A percentile compares a stretch with the other conserved stretches of the same genome.
phyloP scores from a whole-genome alignment of 805 yeast genomes.

The Brettanomyces custersianus region DNA sequence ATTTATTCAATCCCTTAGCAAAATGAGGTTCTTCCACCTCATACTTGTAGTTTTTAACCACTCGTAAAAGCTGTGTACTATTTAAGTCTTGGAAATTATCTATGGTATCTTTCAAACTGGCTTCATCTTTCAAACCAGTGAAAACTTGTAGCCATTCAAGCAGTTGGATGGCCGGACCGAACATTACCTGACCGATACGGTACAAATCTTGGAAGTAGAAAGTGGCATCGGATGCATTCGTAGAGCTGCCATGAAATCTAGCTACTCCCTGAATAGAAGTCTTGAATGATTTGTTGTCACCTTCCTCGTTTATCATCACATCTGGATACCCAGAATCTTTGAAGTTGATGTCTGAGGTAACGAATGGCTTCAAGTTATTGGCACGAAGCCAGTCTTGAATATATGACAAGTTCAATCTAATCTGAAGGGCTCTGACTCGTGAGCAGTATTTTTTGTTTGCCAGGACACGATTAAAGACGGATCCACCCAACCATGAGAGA shows the following conservation, averaged over 20 bases:
- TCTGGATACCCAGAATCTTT: constrained; percentile 26
- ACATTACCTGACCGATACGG: constrained; percentile 55
- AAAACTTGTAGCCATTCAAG: constrained; percentile 88
- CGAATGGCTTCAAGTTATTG: constrained; percentile 43
- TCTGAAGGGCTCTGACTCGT: constrained; percentile 81
- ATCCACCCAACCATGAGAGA: constrained; percentile 66
- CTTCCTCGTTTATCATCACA: constrained; percentile 8
- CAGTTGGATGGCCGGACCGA: constrained; percentile 67
- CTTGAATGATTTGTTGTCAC: too few species aligned
- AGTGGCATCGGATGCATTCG: constrained; percentile 38
- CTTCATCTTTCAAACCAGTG: constrained; percentile 49
- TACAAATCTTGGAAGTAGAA: constrained; percentile 60
- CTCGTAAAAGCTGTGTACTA: constrained; percentile 60
- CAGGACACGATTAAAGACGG: constrained; percentile 65
- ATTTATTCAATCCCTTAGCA: constrained; percentile 40
- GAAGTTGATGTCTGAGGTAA: constrained; percentile 18
- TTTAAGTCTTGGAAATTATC: constrained; percentile 49
- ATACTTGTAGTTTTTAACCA: constrained; percentile 68
- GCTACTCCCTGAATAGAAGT: constrained; percentile 14
- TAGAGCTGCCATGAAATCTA: constrained; percentile 19
- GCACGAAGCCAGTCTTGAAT: constrained; percentile 90
- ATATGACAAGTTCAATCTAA: constrained; percentile 75
- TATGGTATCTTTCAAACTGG: constrained; percentile 46
- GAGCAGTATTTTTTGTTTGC: constrained; percentile 63
- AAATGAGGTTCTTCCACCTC: constrained; percentile 75